Evolutionary conservation across 164 flowering plant species (phyloP).

Genomic region (Piper betle): DNA sequence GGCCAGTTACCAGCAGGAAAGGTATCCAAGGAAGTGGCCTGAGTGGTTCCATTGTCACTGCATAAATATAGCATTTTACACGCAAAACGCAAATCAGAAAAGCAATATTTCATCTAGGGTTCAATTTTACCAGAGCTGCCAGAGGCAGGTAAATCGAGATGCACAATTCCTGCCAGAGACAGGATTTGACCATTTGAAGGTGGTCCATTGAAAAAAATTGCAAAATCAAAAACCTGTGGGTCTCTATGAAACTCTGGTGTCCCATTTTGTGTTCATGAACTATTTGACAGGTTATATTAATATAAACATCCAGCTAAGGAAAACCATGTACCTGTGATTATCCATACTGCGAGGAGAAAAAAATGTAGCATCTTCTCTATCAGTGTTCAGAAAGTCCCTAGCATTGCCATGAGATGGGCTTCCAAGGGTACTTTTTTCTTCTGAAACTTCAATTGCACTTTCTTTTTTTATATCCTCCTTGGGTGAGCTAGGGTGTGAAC

Average conservation of each 20-base stretch:
- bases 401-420: background rate
- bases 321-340: slow-evolving; percentile 30
- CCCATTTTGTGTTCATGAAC: no score
- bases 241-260: no score
- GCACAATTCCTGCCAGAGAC: no score
- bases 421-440: background rate
- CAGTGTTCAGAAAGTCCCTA: slow-evolving; percentile 19
- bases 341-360: slow-evolving; percentile 45
- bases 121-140: no score
- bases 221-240: no score
- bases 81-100: background rate
- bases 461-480: background rate
- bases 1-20: slow-evolving; percentile 63
- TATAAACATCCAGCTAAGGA: background rate
- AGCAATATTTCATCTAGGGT: no score
- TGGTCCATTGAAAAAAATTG: no score
- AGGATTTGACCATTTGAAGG: no score
- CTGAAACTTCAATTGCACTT: background rate
- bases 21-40: slow-evolving; percentile 41
- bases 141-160: no score
- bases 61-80: slow-evolving; percentile 1
- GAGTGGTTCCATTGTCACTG: slow-evolving; percentile 61
- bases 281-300: no score
- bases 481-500: slow-evolving; percentile 8
- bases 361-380: slow-evolving; percentile 22